These are phyloP conservation scores for Lathyrus sativus DNA, from an alignment of 306 rosid genomes.

Conservation along the genomic window DNA sequence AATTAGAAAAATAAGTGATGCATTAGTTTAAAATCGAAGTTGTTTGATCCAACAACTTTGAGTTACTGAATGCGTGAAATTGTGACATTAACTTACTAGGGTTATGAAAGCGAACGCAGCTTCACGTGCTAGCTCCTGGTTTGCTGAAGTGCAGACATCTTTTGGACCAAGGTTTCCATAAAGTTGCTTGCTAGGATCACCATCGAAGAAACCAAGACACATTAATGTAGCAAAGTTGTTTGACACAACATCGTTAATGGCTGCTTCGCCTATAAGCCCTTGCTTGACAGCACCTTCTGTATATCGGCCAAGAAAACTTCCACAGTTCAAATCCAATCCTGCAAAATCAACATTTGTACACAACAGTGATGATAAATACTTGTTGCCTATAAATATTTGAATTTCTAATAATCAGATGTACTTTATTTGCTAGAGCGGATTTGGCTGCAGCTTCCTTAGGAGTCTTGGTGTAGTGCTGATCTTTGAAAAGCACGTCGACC, in stretches of 20 bases:
- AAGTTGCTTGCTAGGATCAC: conserved; percentile 74
- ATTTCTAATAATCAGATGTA: too few species aligned
- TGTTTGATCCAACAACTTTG: neutral
- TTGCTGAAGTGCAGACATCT: conserved; percentile 74
- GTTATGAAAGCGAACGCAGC: conserved; percentile 83
- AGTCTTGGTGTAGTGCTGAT: too few species aligned
- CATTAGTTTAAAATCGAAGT: neutral
- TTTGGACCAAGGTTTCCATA: conserved; percentile 91
- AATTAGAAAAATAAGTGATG: neutral
- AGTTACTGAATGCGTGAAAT: neutral
- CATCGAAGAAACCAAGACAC: conserved; percentile 94
- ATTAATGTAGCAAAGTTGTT: conserved; percentile 85
- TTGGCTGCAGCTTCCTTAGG: too few species aligned
- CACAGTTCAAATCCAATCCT: too few species aligned
- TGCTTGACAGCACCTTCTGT: too few species aligned
- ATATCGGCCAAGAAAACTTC: too few species aligned
- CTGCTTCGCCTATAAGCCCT: too few species aligned
- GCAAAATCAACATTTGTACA: too few species aligned
- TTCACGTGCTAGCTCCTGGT: conserved; percentile 83
- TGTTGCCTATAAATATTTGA: too few species aligned
- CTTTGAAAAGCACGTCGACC: too few species aligned
- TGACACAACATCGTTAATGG: conserved; percentile 71
- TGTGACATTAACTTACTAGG: conserved; percentile 61
- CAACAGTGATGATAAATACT: too few species aligned
- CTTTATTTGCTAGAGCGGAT: too few species aligned